A percentile compares a stretch with the other conserved stretches of the same genome.
These are phyloP conservation scores for Geotrichum carabidarum DNA, from an alignment of 1,139 yeast genomes.

Conservation along the genomic window DNA sequence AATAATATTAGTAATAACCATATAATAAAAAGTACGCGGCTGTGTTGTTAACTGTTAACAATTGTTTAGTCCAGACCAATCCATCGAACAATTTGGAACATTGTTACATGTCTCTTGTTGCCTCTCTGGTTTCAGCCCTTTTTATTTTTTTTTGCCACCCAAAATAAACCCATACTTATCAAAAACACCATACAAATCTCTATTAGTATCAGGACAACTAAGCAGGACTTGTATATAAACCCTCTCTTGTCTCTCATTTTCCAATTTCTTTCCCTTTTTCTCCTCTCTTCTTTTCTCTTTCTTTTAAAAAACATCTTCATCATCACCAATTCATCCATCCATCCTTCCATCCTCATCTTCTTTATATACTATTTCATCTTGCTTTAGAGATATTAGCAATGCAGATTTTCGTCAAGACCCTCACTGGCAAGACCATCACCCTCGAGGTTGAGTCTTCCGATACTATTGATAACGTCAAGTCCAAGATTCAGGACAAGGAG, in stretches of 20 bases:
- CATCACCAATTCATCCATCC: neutral
- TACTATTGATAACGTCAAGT: slow-evolving; percentile 78
- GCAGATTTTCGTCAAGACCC: slow-evolving; percentile 75
- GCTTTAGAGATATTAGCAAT: slow-evolving; percentile 33
- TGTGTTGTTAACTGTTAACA: too few relatives aligned
- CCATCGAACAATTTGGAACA: too few relatives aligned
- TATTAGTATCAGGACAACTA: neutral
- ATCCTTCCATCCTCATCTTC: neutral
- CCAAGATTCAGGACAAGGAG: slow-evolving; percentile 81
- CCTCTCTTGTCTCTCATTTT: neutral
- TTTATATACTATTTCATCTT: neutral
- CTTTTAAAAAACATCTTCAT: neutral
- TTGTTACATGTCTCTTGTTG: too few relatives aligned
- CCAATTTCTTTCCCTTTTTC: neutral
- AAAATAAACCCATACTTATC: too few relatives aligned
- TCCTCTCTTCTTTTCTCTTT: neutral
- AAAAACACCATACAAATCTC: neutral
- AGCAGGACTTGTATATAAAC: neutral
- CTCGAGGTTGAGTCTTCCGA: slow-evolving; percentile 84
- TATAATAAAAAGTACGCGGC: too few relatives aligned
- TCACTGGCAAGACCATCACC: slow-evolving; percentile 77
- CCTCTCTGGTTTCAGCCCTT: too few relatives aligned
- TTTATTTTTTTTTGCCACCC: neutral
- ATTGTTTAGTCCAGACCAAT: too few relatives aligned
- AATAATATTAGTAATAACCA: too few relatives aligned